phyloP scores from a whole-genome alignment of 2,329 filamentous ascomycete species.

The Pseudocercospora pini-densiflorae region DNA sequence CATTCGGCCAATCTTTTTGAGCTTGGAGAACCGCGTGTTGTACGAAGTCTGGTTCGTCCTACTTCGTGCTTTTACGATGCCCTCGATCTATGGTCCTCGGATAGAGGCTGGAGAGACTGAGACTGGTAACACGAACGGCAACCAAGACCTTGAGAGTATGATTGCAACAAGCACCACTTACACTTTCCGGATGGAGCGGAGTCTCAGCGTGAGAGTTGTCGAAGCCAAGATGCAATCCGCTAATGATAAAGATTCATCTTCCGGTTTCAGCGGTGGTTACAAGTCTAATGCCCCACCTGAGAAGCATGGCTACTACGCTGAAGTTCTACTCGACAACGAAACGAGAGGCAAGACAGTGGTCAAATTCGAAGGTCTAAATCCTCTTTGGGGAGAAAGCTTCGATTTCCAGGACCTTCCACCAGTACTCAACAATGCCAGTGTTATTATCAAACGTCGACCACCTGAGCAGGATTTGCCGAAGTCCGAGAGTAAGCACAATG shows the following conservation, averaged over 20 bases:
- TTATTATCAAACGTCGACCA: slow-evolving; percentile 70
- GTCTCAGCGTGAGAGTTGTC: slow-evolving; percentile 62
- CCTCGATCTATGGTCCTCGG: slow-evolving; percentile 76
- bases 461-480: slow-evolving; percentile 37
- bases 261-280: slow-evolving; percentile 33
- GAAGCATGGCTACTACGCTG: slow-evolving; percentile 74
- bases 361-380: slow-evolving; percentile 71
- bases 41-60: slow-evolving; percentile 98
- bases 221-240: slow-evolving; percentile 61
- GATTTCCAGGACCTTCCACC: slow-evolving; percentile 76
- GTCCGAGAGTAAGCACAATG: slow-evolving; percentile 44
- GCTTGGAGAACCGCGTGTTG: slow-evolving; percentile 82
- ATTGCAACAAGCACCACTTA: slow-evolving; percentile 51
- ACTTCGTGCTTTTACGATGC: slow-evolving; percentile 86
- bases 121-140: slow-evolving; percentile 18
- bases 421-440: slow-evolving; percentile 68
- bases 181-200: slow-evolving; percentile 70
- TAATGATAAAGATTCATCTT: slow-evolving; percentile 31
- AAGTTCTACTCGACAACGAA: slow-evolving; percentile 80
- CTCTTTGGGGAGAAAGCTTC: slow-evolving; percentile 83
- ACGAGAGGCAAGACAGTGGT: slow-evolving; percentile 75
- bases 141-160: slow-evolving; percentile 31
- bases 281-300: slow-evolving; percentile 27
- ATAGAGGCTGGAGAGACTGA: slow-evolving; percentile 31
- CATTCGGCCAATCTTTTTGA: slow-evolving; percentile 86